Evolutionary conservation across 75 land plant genomes (phyloP).

Genomic region (Sequoiadendron giganteum): DNA sequence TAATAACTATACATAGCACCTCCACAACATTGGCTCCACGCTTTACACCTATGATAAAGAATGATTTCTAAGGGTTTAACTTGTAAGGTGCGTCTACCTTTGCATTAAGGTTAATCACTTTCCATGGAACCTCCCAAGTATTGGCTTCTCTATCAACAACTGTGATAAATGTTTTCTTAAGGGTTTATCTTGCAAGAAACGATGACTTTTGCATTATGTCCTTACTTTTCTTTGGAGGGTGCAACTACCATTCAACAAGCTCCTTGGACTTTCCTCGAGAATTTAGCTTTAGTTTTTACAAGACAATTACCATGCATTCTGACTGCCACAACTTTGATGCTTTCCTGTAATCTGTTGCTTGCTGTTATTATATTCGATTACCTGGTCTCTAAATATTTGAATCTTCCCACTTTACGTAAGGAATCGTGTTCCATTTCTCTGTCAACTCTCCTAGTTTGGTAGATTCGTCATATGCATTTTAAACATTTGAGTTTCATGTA

Average conservation of each 20-base stretch:
- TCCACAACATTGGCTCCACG: not conserved
- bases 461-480: too few relatives aligned
- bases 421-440: not conserved
- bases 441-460: too few relatives aligned
- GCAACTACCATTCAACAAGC: not conserved
- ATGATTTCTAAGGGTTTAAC: not conserved
- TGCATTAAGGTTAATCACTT: too few relatives aligned
- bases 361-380: not conserved
- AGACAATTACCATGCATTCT: too few relatives aligned
- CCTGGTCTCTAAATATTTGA: not conserved
- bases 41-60: not conserved
- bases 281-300: not conserved
- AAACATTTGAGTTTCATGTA: not conserved
- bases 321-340: too few relatives aligned
- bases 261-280: not conserved
- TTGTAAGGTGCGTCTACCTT: too few relatives aligned
- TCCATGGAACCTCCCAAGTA: too few relatives aligned
- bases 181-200: not conserved
- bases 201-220: not conserved
- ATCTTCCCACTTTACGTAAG: not conserved
- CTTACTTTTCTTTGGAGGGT: not conserved
- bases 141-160: too few relatives aligned
- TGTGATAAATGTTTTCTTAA: too few relatives aligned
- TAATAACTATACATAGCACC: not conserved
- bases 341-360: not conserved